A percentile compares a stretch with the other conserved stretches of the same genome.
Evolutionary conservation across 2,329 filamentous ascomycete genomes (phyloP).

Genomic region (Eurotiales sp.): DNA sequence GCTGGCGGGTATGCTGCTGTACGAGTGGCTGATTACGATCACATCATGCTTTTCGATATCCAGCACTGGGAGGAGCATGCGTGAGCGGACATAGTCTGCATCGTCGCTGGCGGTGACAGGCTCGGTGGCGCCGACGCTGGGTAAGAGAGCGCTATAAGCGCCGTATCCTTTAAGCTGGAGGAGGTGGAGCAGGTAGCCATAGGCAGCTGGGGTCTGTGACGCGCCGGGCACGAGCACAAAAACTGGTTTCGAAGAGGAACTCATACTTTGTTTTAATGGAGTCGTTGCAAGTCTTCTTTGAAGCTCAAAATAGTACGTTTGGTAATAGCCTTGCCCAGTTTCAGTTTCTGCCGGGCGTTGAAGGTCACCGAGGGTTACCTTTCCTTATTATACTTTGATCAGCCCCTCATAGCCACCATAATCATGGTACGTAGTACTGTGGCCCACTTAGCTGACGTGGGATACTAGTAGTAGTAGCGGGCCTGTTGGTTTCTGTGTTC

Average conservation of each 20-base stretch:
- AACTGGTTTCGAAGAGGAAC: not conserved
- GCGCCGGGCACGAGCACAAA: constrained; percentile 11
- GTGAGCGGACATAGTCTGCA: constrained; percentile 10
- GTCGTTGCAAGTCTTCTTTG: too few relatives aligned
- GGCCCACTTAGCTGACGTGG: too few relatives aligned
- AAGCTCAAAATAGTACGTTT: too few relatives aligned
- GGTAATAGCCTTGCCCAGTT: too few relatives aligned
- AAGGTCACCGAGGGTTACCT: too few relatives aligned
- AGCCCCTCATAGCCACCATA: too few relatives aligned
- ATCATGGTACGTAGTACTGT: too few relatives aligned
- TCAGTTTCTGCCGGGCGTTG: too few relatives aligned
- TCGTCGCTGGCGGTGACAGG: constrained; percentile 4
- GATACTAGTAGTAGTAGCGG: too few relatives aligned
- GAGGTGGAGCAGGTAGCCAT: constrained; percentile 6
- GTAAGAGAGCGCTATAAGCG: constrained; percentile 4
- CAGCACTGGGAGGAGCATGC: constrained; percentile 7
- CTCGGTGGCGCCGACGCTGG: constrained; percentile 9
- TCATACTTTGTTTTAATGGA: too few relatives aligned
- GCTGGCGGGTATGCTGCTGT: constrained; percentile 7
- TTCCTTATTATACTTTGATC: too few relatives aligned
- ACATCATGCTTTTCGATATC: constrained; percentile 6
- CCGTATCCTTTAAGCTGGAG: constrained; percentile 7
- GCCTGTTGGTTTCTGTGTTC: too few relatives aligned
- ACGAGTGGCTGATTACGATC: constrained; percentile 12
- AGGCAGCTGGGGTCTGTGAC: constrained; percentile 1